Percentiles rank a stretch among this genome's conserved stretches.
Evolutionary conservation across 176 grass and related monocot genomes (phyloP).

Genomic region (Juncus effusus): DNA sequence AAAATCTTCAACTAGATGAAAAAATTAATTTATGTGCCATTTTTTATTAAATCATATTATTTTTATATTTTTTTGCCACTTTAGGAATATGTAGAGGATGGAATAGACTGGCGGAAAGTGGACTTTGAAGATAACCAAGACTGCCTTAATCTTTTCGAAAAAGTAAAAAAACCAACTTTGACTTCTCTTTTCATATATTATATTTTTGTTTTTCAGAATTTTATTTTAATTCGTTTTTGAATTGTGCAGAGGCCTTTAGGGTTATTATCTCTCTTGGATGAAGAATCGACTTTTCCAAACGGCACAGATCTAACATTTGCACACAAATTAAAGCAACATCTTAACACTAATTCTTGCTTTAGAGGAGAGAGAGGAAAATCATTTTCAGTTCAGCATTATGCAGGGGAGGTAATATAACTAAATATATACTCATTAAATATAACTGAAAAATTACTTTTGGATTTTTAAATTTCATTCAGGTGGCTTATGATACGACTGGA

Average conservation of each 20-base stretch:
- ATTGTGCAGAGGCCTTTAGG: conserved; percentile 56
- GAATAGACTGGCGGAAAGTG: conserved; percentile 98
- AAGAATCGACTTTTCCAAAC: conserved; percentile 97
- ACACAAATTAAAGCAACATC: conserved; percentile 93
- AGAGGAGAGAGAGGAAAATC: conserved; percentile 86
- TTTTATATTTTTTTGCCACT: conserved; percentile 16
- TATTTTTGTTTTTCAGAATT: neutral
- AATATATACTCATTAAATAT: no score
- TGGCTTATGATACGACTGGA: conserved; percentile 73
- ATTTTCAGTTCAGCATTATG: conserved; percentile 81
- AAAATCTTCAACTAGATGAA: no score
- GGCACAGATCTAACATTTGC: conserved; percentile 96
- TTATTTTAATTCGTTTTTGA: conserved; percentile 9
- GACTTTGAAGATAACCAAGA: conserved; percentile 98
- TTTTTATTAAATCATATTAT: neutral
- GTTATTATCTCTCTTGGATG: conserved; percentile 89
- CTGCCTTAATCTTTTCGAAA: conserved; percentile 96
- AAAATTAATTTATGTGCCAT: no score
- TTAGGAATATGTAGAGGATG: conserved; percentile 88
- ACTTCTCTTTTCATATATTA: conserved; percentile 8
- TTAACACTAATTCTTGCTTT: conserved; percentile 72
- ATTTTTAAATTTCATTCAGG: neutral
- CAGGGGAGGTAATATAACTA: conserved; percentile 63
- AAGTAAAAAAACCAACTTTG: conserved; percentile 23
- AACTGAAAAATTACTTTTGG: no score